Base-by-base conservation (phyloP, 2,329 filamentous ascomycete genomes). In the Ascochyta rabiei region DNA sequence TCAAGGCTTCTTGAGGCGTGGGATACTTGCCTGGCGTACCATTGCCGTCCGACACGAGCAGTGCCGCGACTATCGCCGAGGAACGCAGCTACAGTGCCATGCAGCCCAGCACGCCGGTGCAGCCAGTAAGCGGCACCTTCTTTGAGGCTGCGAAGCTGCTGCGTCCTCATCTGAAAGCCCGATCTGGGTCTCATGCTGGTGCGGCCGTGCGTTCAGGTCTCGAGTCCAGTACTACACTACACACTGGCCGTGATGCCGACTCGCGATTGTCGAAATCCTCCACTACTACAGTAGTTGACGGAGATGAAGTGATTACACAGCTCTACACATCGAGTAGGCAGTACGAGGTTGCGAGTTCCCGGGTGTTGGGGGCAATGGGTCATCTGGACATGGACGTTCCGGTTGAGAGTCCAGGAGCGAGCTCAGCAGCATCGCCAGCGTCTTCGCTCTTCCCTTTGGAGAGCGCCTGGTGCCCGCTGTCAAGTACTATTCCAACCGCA, bases 261-360 rank as follows among this genome's bases (percentile, higher is more conserved):
- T 3, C 16, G n/a, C 19, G 15, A 10, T 26, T 21, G 21, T 55
- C 46, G 2, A 21, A 9, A 6, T 16, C 16, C 3, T 39, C 35
- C 4, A n/a, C 9, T 2, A 12, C 23, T 18, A 39, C 37, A 2
- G n/a, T 16, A 2, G 33, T 33, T 6, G n/a, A 39, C 5, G 9
- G n/a, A 16, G 3, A 13, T 0, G 5, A 40, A 6, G 45, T 13
- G 3, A 16, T 3, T 10, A 34, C 19, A 10, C 26, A 28, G 5
- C 19, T 18, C 5, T 30, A 37, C 13, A 31, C 28, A 1, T 49
- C 45, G 1, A 15, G 24, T 1, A n/a, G 6, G 4, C 34, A 46
- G 45, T 31, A 45, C 5, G 34, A 49, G 34, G 46, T 49, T n/a
- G 52, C 46, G 13, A 37, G 31, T 19, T 28, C 40, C 12, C 40